These are phyloP conservation scores for Suhomyces atakaporum DNA, from an alignment of 1,139 yeast genomes.

Conservation along the genomic window DNA sequence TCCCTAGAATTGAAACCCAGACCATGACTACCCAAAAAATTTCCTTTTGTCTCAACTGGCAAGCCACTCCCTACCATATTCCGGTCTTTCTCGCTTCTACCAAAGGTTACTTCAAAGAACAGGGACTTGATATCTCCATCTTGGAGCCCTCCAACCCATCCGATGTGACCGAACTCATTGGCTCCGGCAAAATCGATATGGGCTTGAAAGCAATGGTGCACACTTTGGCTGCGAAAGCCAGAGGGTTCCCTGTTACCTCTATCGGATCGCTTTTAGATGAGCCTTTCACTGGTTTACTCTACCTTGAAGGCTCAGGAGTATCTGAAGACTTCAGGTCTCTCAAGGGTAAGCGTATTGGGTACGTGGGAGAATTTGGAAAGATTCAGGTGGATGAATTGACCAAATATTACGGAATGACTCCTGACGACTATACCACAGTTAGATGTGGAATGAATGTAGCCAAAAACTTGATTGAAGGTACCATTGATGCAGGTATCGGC, in stretches of 20 bases:
- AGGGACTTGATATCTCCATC: conserved; percentile 53
- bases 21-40: conserved; percentile 46
- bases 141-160: conserved; percentile 61
- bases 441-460: conserved; percentile 65
- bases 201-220: conserved; percentile 65
- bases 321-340: conserved; percentile 53
- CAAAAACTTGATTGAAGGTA: conserved; percentile 54
- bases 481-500: conserved; percentile 60
- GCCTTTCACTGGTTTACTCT: conserved; percentile 58
- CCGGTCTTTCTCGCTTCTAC: conserved; percentile 54
- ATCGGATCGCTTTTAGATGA: conserved; percentile 58
- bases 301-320: conserved; percentile 53
- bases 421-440: conserved; percentile 59
- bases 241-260: conserved; percentile 59
- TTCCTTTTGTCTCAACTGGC: conserved; percentile 58
- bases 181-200: conserved; percentile 59
- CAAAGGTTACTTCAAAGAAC: conserved; percentile 53
- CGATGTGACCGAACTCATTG: conserved; percentile 59
- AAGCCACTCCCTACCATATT: conserved; percentile 58
- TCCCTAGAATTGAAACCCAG: too few species aligned
- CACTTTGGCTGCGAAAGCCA: conserved; percentile 60
- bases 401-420: conserved; percentile 56
- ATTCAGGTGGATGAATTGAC: conserved; percentile 60
- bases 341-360: conserved; percentile 56
- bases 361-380: conserved; percentile 62